These are phyloP conservation scores for Gryganskiella cystojenkinii DNA, from an alignment of 192 early-diverging fungal species.

Conservation along the genomic window DNA sequence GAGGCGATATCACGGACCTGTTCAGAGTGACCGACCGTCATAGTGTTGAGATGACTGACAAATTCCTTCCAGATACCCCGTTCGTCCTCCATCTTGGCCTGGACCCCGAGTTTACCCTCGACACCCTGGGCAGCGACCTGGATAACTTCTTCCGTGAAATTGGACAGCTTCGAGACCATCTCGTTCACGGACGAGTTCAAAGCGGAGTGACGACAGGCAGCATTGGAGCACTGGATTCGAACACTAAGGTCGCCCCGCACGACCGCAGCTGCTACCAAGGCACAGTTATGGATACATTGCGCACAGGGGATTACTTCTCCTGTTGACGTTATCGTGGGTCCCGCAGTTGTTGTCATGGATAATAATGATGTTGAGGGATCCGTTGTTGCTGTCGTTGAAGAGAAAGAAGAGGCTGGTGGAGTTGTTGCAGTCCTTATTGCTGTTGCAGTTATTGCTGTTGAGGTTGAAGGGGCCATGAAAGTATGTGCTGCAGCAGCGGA, in stretches of 20 bases:
- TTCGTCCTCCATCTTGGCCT: constrained; percentile 58
- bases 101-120: constrained; percentile 79
- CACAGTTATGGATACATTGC: constrained; percentile 60
- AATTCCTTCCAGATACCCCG: constrained; percentile 69
- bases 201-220: constrained; percentile 37
- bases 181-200: constrained; percentile 66
- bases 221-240: constrained; percentile 56
- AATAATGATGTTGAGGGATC: constrained; percentile 19
- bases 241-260: constrained; percentile 56
- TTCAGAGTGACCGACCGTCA: constrained; percentile 65
- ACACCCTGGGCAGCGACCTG: constrained; percentile 77
- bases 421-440: constrained; percentile 28
- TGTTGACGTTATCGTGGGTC: constrained; percentile 15
- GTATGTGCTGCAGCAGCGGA: constrained; percentile 13
- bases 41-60: constrained; percentile 65
- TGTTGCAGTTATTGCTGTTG: constrained; percentile 6
- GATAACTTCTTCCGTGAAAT: constrained; percentile 69
- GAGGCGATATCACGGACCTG: constrained; percentile 76
- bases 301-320: constrained; percentile 48
- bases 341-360: constrained; percentile 24
- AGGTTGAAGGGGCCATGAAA: constrained; percentile 19
- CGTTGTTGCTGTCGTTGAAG: constrained; percentile 6
- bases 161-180: constrained; percentile 70
- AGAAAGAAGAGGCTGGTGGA: constrained; percentile 30
- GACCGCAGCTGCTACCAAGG: constrained; percentile 58